Conservation (phyloP, 805 yeast species). For the Grigorovia jiainica region DNA sequence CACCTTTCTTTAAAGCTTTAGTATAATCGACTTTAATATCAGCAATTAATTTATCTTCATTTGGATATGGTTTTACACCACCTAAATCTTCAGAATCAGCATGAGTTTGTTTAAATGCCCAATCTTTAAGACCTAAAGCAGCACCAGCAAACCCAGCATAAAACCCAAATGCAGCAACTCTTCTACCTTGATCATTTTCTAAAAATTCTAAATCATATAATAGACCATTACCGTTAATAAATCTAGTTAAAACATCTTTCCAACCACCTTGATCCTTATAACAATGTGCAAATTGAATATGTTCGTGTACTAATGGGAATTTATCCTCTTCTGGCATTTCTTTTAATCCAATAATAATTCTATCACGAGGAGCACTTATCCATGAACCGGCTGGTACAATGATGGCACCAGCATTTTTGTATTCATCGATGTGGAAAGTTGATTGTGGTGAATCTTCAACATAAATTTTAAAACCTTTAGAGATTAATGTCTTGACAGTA, state of each 20-base stretch:
- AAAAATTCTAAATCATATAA: constrained; percentile 91
- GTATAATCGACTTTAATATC: constrained; percentile 55
- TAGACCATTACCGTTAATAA: constrained; percentile 84
- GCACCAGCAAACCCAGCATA: constrained; percentile 99
- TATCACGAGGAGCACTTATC: constrained; percentile 82
- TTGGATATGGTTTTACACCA: constrained; percentile 73
- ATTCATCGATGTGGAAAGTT: constrained; percentile 68
- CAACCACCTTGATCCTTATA: constrained; percentile 97
- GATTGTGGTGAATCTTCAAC: constrained; percentile 87
- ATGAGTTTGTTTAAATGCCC: constrained; percentile 85
- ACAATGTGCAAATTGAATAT: constrained; percentile 97
- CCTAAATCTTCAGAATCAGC: constrained; percentile 59
- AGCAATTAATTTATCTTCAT: constrained; percentile 64
- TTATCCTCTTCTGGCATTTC: constrained; percentile 85
- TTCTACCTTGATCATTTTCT: constrained; percentile 89
- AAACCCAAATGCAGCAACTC: constrained; percentile 99
- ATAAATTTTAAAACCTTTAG: constrained; percentile 79
- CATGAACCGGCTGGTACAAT: constrained; percentile 93
- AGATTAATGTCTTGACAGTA: constrained; percentile 71
- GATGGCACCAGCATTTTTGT: constrained; percentile 68
- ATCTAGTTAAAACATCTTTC: constrained; percentile 82
- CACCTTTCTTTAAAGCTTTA: constrained; percentile 51
- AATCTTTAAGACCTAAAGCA: constrained; percentile 86
- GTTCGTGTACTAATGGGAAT: constrained; percentile 92
- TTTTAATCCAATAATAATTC: constrained; percentile 87